Base-by-base conservation (phyloP, 2,329 filamentous ascomycete species). In the Drechmeria coniospora region DNA sequence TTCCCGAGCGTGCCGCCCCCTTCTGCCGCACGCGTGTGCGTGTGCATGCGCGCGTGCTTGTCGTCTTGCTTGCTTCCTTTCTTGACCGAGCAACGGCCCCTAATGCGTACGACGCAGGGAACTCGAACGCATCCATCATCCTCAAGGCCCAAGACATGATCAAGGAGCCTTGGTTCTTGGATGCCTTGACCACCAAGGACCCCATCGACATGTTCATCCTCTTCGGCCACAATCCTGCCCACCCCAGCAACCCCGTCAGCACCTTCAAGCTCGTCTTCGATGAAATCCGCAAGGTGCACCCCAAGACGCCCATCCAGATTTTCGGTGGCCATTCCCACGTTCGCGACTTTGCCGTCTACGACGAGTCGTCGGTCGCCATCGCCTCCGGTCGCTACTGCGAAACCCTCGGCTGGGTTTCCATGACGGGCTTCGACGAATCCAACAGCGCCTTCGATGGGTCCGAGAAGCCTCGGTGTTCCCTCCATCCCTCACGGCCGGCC, bases 311-410 rank as follows among this genome's bases (percentile, higher is more conserved):
- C 0, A 65, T 79, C 25, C 71, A 77, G 44, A 61, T 70, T 29
- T 73, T 79, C 36, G 74, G 72, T 13, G 73, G 72, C 8, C 73
- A 77, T 47, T 65, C 57, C 21, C 73, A 77, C 42, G 64, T 74
- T 33, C 66, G 74, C 11, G 73, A 79, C 43, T 74, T 76, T 43
- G 60, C 59, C 12, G 65, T 75, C 3, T 74, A 69, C 35, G 74
- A 79, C 41, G 59, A 68, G 31, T 63, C 61, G 38, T 63, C 67
- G 5, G 71, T 72, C 4, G 71, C 61, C 1, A 54, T 78, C 7
- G 72, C 75, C 38, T 68, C 71, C 3, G 72, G 69, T 5, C 61
- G 69, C 28, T 79, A 77, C 47, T 78, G 73, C 43, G 74, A 79
- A 50, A 78, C 73, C 2, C 54, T 78, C 1, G 74, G 74, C 15